Percentiles rank a stretch among this genome's conserved stretches.
phyloP scores from a whole-genome alignment of 345 rosid genomes.

The Gossypium mustelinum region DNA sequence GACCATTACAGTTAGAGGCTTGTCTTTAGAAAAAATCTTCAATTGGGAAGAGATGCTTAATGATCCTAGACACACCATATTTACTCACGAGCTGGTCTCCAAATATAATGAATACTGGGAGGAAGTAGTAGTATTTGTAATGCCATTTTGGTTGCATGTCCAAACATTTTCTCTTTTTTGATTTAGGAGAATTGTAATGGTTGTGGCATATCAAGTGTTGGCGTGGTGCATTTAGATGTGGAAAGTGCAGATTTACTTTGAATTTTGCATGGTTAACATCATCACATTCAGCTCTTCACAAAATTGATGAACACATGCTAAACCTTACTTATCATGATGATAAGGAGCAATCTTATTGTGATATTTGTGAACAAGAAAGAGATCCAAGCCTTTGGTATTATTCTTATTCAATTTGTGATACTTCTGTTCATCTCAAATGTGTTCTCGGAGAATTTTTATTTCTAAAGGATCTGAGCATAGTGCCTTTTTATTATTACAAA shows the following conservation, averaged over 20 bases:
- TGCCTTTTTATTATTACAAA: rapidly evolving
- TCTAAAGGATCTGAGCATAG: not conserved
- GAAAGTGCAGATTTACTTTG: not conserved
- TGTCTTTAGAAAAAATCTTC: too few species aligned
- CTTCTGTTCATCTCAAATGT: not conserved
- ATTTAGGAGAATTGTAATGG: not conserved
- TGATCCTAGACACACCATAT: too few species aligned
- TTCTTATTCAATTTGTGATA: not conserved
- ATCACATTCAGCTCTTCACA: not conserved
- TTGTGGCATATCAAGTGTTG: rapidly evolving
- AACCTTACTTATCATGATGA: not conserved
- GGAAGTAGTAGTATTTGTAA: too few species aligned
- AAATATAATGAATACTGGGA: too few species aligned
- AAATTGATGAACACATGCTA: not conserved
- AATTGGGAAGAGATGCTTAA: too few species aligned
- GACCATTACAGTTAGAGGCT: too few species aligned
- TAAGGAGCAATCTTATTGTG: not conserved
- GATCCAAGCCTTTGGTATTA: not conserved
- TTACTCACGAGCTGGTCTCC: too few species aligned
- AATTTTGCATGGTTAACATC: not conserved
- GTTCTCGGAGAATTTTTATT: not conserved
- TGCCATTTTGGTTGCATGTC: too few species aligned
- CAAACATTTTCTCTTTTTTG: too few species aligned
- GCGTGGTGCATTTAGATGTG: not conserved
- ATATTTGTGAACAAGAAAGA: not conserved